Percentiles rank a stretch among this genome's conserved stretches.
Conservation (phyloP, 768 basidiomycete species). For the Lactifluus rugatus region DNA sequence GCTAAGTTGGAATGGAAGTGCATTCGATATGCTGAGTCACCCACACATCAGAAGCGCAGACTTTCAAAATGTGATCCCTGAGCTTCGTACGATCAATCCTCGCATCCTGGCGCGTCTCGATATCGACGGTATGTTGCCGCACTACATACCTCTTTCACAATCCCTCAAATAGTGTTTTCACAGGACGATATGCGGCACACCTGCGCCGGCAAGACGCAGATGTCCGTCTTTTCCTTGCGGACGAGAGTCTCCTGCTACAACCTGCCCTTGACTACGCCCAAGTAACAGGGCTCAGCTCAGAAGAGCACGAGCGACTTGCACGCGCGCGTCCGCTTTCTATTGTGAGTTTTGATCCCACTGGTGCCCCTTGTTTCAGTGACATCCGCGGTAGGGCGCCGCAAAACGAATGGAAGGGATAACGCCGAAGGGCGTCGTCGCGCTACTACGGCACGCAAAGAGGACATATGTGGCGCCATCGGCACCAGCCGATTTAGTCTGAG, state of each 20-base stretch:
- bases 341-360: conserved; percentile 29
- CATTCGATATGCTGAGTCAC: conserved; percentile 62
- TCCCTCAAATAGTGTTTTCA: not conserved
- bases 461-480: conserved; percentile 20
- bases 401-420: conserved; percentile 94
- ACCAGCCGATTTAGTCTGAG: not conserved
- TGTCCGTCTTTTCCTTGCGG: conserved; percentile 59
- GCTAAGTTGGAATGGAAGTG: conserved; percentile 34
- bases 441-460: conserved; percentile 54
- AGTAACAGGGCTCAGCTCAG: conserved; percentile 63
- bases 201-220: conserved; percentile 68
- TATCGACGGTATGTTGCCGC: conserved; percentile 51
- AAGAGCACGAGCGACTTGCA: conserved; percentile 58
- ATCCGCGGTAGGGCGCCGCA: conserved; percentile 62
- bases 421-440: conserved; percentile 56
- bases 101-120: conserved; percentile 49
- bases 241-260: conserved; percentile 64
- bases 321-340: conserved; percentile 58
- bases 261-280: conserved; percentile 57
- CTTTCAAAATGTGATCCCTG: conserved; percentile 40
- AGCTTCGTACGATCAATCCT: conserved; percentile 40
- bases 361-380: not conserved
- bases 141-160: not conserved
- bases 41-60: conserved; percentile 38
- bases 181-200: conserved; percentile 55